Base-by-base conservation (phyloP, 495 filamentous ascomycete species). In the Staphylotrichum tortipilum region DNA sequence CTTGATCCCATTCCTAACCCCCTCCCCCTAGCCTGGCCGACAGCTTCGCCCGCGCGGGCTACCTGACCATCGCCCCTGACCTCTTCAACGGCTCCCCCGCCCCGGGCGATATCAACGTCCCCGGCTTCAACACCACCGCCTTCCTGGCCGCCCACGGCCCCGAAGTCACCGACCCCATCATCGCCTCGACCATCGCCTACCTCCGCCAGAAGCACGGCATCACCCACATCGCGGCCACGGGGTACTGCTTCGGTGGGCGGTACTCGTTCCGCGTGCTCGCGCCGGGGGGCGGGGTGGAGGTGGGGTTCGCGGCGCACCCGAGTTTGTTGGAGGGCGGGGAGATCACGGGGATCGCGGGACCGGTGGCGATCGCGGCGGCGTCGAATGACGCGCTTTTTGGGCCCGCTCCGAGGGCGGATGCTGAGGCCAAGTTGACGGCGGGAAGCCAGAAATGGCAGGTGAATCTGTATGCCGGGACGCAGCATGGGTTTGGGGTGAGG, bases 41-140 rank as follows among this genome's bases (percentile, higher is more conserved):
- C 65, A 78, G 80, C 61, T 86, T 80, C 61, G 86, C 86, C 45
- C 76, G 77, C 55, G 83, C 83, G 47, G 87, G 86, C 41, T 90
- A 88, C 67, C 73, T 86, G 29, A 80, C 80, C 47, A 66, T 88
- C 19, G 75, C 85, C 49, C 87, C 86, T 12, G 87, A 92, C 60
- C 72, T 89, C 47, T 86, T 89, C 71, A 62, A 75, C 29, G 84
- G 82, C 47, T 76, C 82, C 47, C 69, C 68, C 5, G 72, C 76
- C 31, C 59, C 65, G 0, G 52, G 40, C 17, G 68, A 73, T 52
- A 61, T 70, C 54, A 78, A 80, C 66, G 63, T 68, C 4, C 74
- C 70, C 33, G 77, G 64, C 54, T 79, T 77, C 58, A 72, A 84
- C 57, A 47, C 81, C 17, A 66, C 62, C 5, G 57, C 56, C 0